phyloP scores from a whole-genome alignment of 208 protist genomes.

The Acanthamoeba sp. region DNA sequence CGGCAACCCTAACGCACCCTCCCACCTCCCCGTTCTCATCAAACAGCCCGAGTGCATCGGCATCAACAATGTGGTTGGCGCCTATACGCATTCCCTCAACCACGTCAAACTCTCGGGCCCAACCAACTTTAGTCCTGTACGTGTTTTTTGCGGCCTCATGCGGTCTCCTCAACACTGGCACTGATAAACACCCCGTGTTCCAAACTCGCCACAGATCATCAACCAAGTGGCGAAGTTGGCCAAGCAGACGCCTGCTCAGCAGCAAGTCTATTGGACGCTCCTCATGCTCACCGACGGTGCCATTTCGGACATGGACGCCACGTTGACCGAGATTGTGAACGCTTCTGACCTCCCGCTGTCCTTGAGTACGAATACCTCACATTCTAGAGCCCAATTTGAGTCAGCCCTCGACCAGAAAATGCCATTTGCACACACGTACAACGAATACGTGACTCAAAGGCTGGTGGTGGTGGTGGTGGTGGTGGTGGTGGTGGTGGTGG shows the following conservation, averaged over 20 bases:
- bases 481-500: no score
- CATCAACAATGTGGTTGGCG: slow-evolving; percentile 87
- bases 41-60: slow-evolving; percentile 84
- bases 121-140: slow-evolving; percentile 88
- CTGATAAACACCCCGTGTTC: no score
- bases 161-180: neutral
- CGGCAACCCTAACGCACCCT: no score
- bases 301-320: slow-evolving; percentile 47
- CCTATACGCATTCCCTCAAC: slow-evolving; percentile 84
- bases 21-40: no score
- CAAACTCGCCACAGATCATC: slow-evolving; percentile 42
- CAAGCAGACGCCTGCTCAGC: neutral
- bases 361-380: slow-evolving; percentile 17
- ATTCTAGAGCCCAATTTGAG: no score
- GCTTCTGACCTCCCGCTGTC: slow-evolving; percentile 27
- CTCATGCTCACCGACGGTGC: slow-evolving; percentile 33
- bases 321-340: neutral
- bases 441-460: no score
- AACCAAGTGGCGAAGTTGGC: slow-evolving; percentile 77
- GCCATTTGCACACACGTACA: no score
- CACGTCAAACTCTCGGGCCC: slow-evolving; percentile 85
- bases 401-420: no score
- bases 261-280: slow-evolving; percentile 32
- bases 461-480: no score
- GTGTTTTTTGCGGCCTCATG: neutral